Base-by-base conservation (phyloP, 2,329 filamentous ascomycete genomes). In the Coniochaeta hoffmannii region DNA sequence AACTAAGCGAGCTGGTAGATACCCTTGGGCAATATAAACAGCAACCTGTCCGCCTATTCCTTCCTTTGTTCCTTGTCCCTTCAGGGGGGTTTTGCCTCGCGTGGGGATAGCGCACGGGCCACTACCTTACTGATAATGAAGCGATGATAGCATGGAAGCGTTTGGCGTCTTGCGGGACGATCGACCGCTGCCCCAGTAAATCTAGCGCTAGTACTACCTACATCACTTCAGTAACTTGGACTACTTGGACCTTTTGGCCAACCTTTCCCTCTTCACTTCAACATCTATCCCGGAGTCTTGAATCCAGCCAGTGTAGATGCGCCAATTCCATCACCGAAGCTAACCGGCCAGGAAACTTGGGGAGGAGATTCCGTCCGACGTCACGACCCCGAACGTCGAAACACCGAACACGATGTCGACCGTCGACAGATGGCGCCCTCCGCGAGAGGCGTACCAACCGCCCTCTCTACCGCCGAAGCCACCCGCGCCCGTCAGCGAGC, bases 341-440 rank as follows among this genome's bases (percentile, higher is more conserved):
- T 46, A 46, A 28, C 3, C 11, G 15, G 41, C 19, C 41, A 46
- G 41, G 41, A 15, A n/a, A 28, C 17, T 51, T 5, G 49, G 30
- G 15, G 49, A 51, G 49, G 28, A 34, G 11, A 46, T 46, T 28
- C 41, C 12, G 41, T n/a, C 41, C 26, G 41, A 46, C 14, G 41
- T 26, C 17, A n/a, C 7, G 8, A 5, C 19, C 19, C n/a, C 22
- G 22, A 46, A 46, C 41, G 9, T 28, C 41, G 12, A 46, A 26
- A 5, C 41, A 11, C n/a, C 41, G 17, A 34, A 34, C 49, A 31
- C 53, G 54, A 84, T 84, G 81, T 81, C 80, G 60, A 83, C 79
- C 66, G 77, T 84, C 68, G 80, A 83, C 66, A 72, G 78, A 65
- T 84, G 84, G 62, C 75, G 80, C 59, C 79, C 79, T 54, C 72